Evolutionary conservation across 2,329 filamentous ascomycete genomes (phyloP), one percentile per base, ranked within the genome.

Genomic region (Tolypocladium ophioglossoides): DNA sequence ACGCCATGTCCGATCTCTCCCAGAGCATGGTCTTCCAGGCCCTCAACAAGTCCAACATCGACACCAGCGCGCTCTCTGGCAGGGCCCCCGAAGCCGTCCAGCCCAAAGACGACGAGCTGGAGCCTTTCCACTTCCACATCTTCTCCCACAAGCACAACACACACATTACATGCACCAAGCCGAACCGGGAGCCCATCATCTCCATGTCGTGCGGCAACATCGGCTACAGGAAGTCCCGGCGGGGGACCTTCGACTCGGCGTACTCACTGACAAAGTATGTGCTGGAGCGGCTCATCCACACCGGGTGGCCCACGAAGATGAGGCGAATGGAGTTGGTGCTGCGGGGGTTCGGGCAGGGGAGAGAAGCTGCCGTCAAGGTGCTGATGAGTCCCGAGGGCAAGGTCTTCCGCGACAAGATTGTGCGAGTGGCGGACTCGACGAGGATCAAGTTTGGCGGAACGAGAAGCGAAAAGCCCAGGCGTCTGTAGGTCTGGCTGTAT

Each of bases 361-460:
- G 95, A 62, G 91, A 97, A 64, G 94, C 94, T 1, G 87, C 91
- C 52, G 85, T 85, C 53, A 99, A 97, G 78, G 88, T 91, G 7
- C 73, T 99, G 55, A 74, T 99, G 70, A 91, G 92, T 38, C 84
- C 78, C 24, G 92, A 99, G 70, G 94, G 94, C 55, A 84, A 82
- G 66, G 70, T 83, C 63, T 72, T 97, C 60, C 82, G 90, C 61
- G 75, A 79, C 35, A 84, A 87, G 74, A 87, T 99, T 60, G 76
- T 83, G 44, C 85, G 84, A 62, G 87, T 99, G 57, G 84, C 88
- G 35, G 94, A 99, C 73, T 79, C 83, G 41, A 97, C 92, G 54
- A 87, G 87, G 64, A 72, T 97, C 71, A 99, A 99, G 78, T 96
- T 97, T 77, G 94, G 91, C 73, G 95, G 94, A 66, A 89, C 88